Conservation (phyloP, 345 rosid genomes). For the Barbarea vulgaris region DNA sequence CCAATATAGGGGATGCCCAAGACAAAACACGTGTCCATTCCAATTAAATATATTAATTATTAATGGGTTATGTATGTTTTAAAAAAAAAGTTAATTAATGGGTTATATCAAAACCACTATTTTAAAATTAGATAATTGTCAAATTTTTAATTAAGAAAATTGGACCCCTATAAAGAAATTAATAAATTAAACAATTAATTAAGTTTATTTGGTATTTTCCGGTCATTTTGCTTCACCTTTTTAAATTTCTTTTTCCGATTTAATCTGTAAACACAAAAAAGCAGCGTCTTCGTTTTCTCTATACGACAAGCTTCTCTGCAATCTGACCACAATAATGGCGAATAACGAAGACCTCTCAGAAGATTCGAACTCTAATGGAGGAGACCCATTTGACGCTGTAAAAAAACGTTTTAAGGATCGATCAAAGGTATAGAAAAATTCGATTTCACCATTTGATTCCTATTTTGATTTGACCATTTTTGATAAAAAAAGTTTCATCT, state of each 20-base stretch:
- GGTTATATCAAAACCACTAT: too few species aligned
- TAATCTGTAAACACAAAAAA: not conserved
- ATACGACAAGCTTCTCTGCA: conserved; percentile 21
- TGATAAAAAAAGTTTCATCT: too few species aligned
- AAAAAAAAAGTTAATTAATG: too few species aligned
- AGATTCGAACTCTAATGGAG: conserved; percentile 40
- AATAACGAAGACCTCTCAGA: conserved; percentile 50
- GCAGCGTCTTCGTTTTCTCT: not conserved
- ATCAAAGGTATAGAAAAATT: conserved; percentile 52
- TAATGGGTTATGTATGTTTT: too few species aligned
- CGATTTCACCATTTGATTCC: not conserved
- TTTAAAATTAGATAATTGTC: too few species aligned
- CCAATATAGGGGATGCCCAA: not conserved
- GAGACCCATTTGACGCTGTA: conserved; percentile 46
- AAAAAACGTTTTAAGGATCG: conserved; percentile 62
- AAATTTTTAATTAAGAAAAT: too few species aligned
- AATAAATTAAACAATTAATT: too few species aligned
- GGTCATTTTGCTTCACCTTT: not conserved
- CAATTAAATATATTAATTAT: too few species aligned
- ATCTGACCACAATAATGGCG: conserved; percentile 47
- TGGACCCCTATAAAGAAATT: too few species aligned
- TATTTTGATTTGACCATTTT: not conserved
- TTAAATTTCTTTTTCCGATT: not conserved
- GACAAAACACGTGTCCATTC: not conserved
- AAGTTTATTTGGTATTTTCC: not conserved